Evolutionary conservation across 345 rosid species (phyloP).

Genomic region (Aquilaria yunnanensis): DNA sequence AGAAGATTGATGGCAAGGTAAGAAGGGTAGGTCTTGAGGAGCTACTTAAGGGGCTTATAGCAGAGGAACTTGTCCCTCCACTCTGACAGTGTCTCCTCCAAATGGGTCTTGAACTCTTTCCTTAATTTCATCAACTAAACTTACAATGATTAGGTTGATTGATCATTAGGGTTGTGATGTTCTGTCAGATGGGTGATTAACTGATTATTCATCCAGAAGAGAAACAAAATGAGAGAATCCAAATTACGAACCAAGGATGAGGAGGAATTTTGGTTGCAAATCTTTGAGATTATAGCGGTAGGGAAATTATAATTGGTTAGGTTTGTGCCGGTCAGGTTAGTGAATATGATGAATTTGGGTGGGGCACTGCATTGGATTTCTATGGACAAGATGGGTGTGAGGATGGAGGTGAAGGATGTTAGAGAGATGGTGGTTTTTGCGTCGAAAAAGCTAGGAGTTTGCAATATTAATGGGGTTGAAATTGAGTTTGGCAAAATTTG

Average conservation of each 20-base stretch:
- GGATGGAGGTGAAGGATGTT: too few relatives aligned
- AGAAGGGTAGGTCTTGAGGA: constrained; percentile 57
- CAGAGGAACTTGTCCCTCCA: constrained; percentile 97
- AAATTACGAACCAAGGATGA: neutral
- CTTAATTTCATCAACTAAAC: constrained; percentile 66
- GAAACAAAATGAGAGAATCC: neutral
- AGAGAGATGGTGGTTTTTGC: too few relatives aligned
- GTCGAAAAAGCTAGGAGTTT: too few relatives aligned
- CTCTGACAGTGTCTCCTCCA: constrained; percentile 83
- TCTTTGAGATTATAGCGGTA: neutral
- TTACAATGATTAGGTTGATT: neutral
- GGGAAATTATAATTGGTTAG: too few relatives aligned
- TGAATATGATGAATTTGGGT: too few relatives aligned
- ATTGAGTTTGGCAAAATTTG: too few relatives aligned
- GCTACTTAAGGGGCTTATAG: constrained; percentile 84
- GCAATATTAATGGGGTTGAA: too few relatives aligned
- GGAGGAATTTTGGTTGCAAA: constrained; percentile 23
- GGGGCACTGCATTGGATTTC: too few relatives aligned
- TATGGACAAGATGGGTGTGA: too few relatives aligned
- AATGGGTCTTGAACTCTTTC: constrained; percentile 80
- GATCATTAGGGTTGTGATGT: neutral
- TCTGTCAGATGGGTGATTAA: too few relatives aligned
- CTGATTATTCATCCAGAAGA: too few relatives aligned
- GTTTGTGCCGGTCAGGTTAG: too few relatives aligned
- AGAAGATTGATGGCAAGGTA: constrained; percentile 13